Percentiles rank a stretch among this genome's conserved stretches.
Evolutionary conservation across 2,329 filamentous ascomycete species (phyloP).

Genomic region (Mariannaea sp.): DNA sequence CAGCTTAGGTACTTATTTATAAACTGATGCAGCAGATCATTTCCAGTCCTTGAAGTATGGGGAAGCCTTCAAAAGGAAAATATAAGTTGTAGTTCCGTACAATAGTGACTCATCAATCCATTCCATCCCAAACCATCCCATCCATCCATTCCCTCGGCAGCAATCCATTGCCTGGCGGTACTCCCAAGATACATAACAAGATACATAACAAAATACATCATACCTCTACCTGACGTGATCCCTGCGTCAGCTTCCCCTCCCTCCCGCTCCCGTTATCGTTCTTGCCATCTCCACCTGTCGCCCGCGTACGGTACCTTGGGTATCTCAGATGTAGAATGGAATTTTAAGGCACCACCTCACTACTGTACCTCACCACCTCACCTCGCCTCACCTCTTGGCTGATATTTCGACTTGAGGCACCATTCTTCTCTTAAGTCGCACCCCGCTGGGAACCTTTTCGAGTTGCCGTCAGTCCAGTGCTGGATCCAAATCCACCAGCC

Average conservation of each 20-base stretch:
- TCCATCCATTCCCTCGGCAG: background rate
- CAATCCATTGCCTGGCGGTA: background rate
- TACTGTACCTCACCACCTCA: background rate
- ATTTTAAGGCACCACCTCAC: constrained; percentile 2
- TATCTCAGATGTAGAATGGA: constrained; percentile 3
- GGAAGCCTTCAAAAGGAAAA: too few relatives aligned
- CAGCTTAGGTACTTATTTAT: too few relatives aligned
- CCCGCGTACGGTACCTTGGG: too few relatives aligned
- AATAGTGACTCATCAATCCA: background rate
- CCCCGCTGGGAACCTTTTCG: background rate
- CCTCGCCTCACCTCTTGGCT: background rate
- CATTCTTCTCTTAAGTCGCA: too few relatives aligned
- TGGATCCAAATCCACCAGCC: background rate
- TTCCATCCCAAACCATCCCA: background rate
- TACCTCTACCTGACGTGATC: constrained; percentile 13
- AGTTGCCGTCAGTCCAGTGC: background rate
- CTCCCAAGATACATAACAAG: too few relatives aligned
- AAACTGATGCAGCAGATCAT: too few relatives aligned
- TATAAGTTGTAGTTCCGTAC: too few relatives aligned
- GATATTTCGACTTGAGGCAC: background rate
- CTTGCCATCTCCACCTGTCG: constrained; percentile 3
- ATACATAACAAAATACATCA: too few relatives aligned
- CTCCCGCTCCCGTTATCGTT: constrained; percentile 15
- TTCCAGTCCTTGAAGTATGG: too few relatives aligned
- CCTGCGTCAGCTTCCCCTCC: constrained; percentile 7